Evolutionary conservation across 352 stramenopile genomes (phyloP).

Genomic region (Phytophthora capsici): DNA sequence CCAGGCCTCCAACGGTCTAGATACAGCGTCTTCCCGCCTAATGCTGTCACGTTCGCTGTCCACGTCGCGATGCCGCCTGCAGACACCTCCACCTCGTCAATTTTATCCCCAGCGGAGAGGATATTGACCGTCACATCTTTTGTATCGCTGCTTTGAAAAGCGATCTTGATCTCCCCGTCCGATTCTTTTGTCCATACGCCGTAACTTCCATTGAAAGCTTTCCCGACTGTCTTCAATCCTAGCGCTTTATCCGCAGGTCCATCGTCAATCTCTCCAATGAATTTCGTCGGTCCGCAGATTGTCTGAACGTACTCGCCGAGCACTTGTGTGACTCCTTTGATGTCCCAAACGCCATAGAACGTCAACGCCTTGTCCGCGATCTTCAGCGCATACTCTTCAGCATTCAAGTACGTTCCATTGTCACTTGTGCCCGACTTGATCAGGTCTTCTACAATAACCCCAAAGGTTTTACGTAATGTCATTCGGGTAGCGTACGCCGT

Average conservation of each 20-base stretch:
- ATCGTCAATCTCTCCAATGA: slow-evolving; percentile 6
- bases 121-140: slow-evolving; percentile 19
- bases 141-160: slow-evolving; percentile 7
- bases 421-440: slow-evolving; percentile 34
- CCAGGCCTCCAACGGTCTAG: slow-evolving; percentile 14
- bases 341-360: slow-evolving; percentile 40
- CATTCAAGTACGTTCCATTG: slow-evolving; percentile 26
- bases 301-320: slow-evolving; percentile 27
- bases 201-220: slow-evolving; percentile 10
- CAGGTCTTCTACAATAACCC: slow-evolving; percentile 48
- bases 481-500: slow-evolving; percentile 37
- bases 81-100: slow-evolving; percentile 6
- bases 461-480: slow-evolving; percentile 26
- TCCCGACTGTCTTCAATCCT: background rate
- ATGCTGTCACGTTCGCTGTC: background rate
- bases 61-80: slow-evolving; percentile 12
- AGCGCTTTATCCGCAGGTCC: slow-evolving; percentile 2
- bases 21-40: slow-evolving; percentile 13
- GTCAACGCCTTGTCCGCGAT: slow-evolving; percentile 43
- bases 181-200: slow-evolving; percentile 9
- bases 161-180: slow-evolving; percentile 2
- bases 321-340: slow-evolving; percentile 36
- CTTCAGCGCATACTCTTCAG: slow-evolving; percentile 36
- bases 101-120: slow-evolving; percentile 10
- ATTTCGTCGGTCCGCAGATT: slow-evolving; percentile 7